These are phyloP conservation scores for Xylaria cubensis DNA, from an alignment of 495 filamentous ascomycete species.

Conservation along the genomic window DNA sequence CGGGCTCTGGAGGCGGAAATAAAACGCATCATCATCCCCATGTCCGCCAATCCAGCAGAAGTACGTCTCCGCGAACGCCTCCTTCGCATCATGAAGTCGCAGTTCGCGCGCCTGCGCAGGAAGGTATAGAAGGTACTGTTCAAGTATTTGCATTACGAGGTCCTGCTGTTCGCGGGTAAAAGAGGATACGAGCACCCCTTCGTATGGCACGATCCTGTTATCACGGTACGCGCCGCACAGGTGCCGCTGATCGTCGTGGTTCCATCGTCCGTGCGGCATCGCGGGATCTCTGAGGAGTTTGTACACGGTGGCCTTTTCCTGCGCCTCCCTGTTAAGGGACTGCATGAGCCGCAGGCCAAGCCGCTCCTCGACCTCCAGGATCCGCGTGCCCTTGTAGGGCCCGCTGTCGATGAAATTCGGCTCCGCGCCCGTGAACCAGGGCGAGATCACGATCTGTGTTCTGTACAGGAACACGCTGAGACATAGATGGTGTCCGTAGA, in stretches of 20 bases:
- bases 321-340: conserved; percentile 55
- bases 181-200: conserved; percentile 62
- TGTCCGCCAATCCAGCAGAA: conserved; percentile 78
- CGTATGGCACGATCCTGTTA: conserved; percentile 76
- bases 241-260: conserved; percentile 75
- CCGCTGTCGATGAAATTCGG: conserved; percentile 75
- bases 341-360: conserved; percentile 73
- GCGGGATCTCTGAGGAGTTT: conserved; percentile 60
- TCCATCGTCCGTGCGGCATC: conserved; percentile 75
- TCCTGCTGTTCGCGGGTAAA: conserved; percentile 56
- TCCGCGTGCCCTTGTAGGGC: conserved; percentile 62
- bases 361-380: conserved; percentile 69
- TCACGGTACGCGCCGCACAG: conserved; percentile 77
- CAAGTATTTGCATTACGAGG: conserved; percentile 61
- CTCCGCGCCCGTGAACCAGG: conserved; percentile 80
- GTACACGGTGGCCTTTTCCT: conserved; percentile 62
- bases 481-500: conserved; percentile 81
- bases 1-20: conserved; percentile 77
- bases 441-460: conserved; percentile 66
- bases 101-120: conserved; percentile 58
- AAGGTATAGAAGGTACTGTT: conserved; percentile 69
- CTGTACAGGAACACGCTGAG: conserved; percentile 69
- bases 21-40: conserved; percentile 72
- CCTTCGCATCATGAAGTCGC: conserved; percentile 58
- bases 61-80: conserved; percentile 68